Percentiles rank a stretch among this genome's conserved stretches.
These are phyloP conservation scores for Teratosphaeria nubilosa DNA, from an alignment of 2,329 filamentous ascomycete species.

Conservation along the genomic window DNA sequence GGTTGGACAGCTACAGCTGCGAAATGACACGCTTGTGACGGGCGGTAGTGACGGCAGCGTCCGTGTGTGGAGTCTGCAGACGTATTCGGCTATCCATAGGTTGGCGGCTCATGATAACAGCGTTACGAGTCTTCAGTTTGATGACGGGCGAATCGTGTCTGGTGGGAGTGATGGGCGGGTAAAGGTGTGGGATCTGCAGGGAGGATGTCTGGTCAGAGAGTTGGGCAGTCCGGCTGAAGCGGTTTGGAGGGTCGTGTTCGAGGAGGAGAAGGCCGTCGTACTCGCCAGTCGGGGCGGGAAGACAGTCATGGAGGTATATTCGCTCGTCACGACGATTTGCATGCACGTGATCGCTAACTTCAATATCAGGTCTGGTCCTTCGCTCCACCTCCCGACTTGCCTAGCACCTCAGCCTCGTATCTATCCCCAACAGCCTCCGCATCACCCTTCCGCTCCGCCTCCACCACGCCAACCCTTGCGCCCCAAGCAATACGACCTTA, in stretches of 20 bases:
- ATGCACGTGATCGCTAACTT: slow-evolving; percentile 15
- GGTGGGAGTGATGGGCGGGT: slow-evolving; percentile 95
- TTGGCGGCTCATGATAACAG: slow-evolving; percentile 96
- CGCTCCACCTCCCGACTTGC: slow-evolving; percentile 61
- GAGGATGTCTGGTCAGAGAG: slow-evolving; percentile 80
- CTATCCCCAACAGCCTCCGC: slow-evolving; percentile 1
- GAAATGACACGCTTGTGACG: slow-evolving; percentile 86
- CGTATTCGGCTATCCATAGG: slow-evolving; percentile 84
- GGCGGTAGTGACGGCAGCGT: slow-evolving; percentile 95
- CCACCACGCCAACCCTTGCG: background rate
- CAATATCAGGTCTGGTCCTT: slow-evolving; percentile 76
- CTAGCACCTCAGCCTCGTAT: slow-evolving; percentile 4
- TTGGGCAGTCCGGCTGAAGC: slow-evolving; percentile 85
- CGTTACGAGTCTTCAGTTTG: slow-evolving; percentile 94
- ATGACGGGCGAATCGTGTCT: slow-evolving; percentile 88
- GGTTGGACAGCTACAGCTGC: slow-evolving; percentile 93
- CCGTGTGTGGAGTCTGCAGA: slow-evolving; percentile 86
- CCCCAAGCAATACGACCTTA: slow-evolving; percentile 15
- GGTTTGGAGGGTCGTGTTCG: slow-evolving; percentile 95
- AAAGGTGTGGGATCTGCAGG: slow-evolving; percentile 96
- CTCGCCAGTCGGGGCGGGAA: slow-evolving; percentile 76
- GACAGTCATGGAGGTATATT: slow-evolving; percentile 86
- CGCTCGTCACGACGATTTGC: background rate
- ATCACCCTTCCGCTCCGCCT: background rate
- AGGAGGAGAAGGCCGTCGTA: slow-evolving; percentile 91